These are phyloP conservation scores for Panicum miliaceum DNA, from an alignment of 176 grass and related monocot genomes.

Conservation along the genomic window DNA sequence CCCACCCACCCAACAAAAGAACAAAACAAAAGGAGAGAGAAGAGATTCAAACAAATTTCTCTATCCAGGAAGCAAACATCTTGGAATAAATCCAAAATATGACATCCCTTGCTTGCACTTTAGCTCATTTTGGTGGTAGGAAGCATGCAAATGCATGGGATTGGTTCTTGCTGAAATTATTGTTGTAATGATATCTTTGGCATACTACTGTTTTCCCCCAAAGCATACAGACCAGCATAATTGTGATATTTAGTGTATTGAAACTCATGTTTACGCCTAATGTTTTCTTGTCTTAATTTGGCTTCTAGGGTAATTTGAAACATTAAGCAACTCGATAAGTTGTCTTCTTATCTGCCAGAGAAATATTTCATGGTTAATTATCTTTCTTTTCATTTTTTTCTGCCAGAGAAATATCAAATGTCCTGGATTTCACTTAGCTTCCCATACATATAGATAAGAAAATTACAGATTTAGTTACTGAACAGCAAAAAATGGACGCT, in stretches of 20 bases:
- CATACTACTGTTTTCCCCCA: background rate
- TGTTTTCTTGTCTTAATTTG: too few species aligned
- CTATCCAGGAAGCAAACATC: background rate
- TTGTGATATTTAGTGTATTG: background rate
- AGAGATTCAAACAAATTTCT: background rate
- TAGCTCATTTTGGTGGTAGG: constrained; percentile 13
- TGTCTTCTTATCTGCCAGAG: constrained; percentile 21
- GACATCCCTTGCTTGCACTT: background rate
- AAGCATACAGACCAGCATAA: background rate
- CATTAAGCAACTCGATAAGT: background rate
- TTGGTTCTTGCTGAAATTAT: background rate
- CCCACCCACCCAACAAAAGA: too few species aligned
- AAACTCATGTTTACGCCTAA: background rate
- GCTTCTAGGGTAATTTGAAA: too few species aligned
- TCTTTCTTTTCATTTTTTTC: constrained; percentile 29
- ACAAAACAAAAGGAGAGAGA: background rate
- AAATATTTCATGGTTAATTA: constrained; percentile 11
- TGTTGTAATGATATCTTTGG: constrained; percentile 5
- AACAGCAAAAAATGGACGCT: constrained; percentile 89
- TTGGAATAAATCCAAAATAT: background rate
- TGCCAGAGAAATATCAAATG: constrained; percentile 14
- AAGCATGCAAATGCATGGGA: constrained; percentile 3
- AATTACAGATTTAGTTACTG: constrained; percentile 80
- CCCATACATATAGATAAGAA: constrained; percentile 83
- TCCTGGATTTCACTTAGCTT: constrained; percentile 63